phyloP scores from a whole-genome alignment of 208 protist genomes.

The Kentomonas sorsogonicus region DNA sequence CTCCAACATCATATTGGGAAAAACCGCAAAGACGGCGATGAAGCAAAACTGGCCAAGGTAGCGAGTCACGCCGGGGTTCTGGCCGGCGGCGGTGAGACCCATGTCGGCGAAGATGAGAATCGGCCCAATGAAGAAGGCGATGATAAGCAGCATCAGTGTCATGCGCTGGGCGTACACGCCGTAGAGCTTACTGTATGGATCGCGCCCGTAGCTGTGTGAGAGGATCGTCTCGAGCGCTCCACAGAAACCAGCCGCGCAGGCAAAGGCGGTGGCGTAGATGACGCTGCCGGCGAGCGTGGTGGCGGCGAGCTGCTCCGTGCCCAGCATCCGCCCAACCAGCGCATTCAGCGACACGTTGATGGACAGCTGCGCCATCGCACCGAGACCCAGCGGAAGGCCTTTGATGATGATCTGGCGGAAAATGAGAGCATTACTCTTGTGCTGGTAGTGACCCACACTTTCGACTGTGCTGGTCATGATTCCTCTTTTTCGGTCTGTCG shows the following conservation, averaged over 20 bases:
- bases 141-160: slow-evolving; percentile 55
- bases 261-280: slow-evolving; percentile 72
- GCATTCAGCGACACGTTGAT: slow-evolving; percentile 43
- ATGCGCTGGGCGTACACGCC: slow-evolving; percentile 75
- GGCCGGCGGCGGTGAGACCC: slow-evolving; percentile 41
- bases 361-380: slow-evolving; percentile 56
- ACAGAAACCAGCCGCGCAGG: slow-evolving; percentile 53
- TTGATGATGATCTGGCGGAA: slow-evolving; percentile 31
- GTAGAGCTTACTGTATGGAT: slow-evolving; percentile 66
- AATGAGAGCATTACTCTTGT: slow-evolving; percentile 11
- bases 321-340: slow-evolving; percentile 48
- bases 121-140: slow-evolving; percentile 43
- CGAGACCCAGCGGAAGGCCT: slow-evolving; percentile 53
- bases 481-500: no score
- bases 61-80: slow-evolving; percentile 41
- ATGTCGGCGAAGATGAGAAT: slow-evolving; percentile 50
- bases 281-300: slow-evolving; percentile 61
- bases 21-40: slow-evolving; percentile 46
- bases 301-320: slow-evolving; percentile 44
- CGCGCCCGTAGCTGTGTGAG: slow-evolving; percentile 63
- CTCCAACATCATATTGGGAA: slow-evolving; percentile 66
- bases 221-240: slow-evolving; percentile 73
- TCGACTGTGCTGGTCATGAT: no score
- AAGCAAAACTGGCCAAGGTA: slow-evolving; percentile 56
- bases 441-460: no score